Percentiles rank a stretch among this genome's conserved stretches.
phyloP scores from a whole-genome alignment of 768 basidiomycete species.

The Botryobasidium botryosum region DNA sequence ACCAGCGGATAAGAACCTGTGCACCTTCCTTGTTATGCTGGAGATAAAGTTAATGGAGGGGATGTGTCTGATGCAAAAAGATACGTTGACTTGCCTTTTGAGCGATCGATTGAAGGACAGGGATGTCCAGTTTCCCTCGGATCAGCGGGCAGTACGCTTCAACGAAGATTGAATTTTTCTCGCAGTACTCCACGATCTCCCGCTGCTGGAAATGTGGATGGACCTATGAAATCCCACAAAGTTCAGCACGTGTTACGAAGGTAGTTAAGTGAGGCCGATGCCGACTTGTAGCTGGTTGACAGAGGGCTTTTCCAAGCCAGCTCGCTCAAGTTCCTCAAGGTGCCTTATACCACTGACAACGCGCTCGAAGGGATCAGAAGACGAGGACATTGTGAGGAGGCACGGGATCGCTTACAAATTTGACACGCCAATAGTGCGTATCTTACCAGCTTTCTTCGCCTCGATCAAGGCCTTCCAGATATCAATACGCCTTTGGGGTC shows the following conservation, averaged over 20 bases:
- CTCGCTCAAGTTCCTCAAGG: slow-evolving; percentile 51
- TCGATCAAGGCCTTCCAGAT: slow-evolving; percentile 52
- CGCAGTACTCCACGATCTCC: slow-evolving; percentile 61
- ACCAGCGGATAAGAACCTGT: slow-evolving; percentile 30
- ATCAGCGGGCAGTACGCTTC: slow-evolving; percentile 68
- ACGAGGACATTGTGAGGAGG: background rate
- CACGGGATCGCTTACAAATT: slow-evolving; percentile 20
- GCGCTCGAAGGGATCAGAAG: background rate
- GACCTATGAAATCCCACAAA: slow-evolving; percentile 26
- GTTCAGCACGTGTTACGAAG: background rate
- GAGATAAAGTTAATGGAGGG: background rate
- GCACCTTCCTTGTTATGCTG: slow-evolving; percentile 21
- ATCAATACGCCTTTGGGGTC: slow-evolving; percentile 35
- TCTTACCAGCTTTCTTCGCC: slow-evolving; percentile 39
- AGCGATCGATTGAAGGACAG: slow-evolving; percentile 36
- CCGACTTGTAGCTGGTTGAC: slow-evolving; percentile 72
- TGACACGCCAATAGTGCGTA: slow-evolving; percentile 50
- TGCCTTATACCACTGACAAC: slow-evolving; percentile 44
- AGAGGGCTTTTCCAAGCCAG: slow-evolving; percentile 44
- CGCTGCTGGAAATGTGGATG: slow-evolving; percentile 71
- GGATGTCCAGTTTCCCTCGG: slow-evolving; percentile 34
- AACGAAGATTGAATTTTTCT: slow-evolving; percentile 37
- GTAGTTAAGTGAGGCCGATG: background rate
- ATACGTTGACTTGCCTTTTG: slow-evolving; percentile 31
- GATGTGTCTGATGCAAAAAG: background rate